Conservation (phyloP, 2,329 filamentous ascomycete species). For the Gremmenia infestans region DNA sequence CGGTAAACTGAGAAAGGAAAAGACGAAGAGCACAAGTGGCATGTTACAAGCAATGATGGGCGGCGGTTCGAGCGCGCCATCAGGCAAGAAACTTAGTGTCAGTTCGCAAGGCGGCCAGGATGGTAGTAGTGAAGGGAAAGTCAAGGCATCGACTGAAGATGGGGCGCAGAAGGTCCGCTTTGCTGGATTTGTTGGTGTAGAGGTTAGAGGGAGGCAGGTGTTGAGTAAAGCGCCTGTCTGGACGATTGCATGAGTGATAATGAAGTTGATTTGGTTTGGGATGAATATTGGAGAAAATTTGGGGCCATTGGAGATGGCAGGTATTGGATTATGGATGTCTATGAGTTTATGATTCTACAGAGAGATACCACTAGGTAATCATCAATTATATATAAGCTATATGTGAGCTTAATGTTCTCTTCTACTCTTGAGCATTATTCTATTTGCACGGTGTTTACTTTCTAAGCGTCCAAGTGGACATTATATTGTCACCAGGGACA, state of each 20-base stretch:
- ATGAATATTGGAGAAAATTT: neutral
- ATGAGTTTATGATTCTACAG: constrained; percentile 11
- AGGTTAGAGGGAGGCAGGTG: constrained; percentile 71
- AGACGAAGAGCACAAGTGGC: constrained; percentile 25
- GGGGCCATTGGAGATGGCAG: neutral
- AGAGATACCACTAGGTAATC: constrained; percentile 10
- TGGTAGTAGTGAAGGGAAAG: constrained; percentile 17
- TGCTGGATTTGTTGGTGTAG: constrained; percentile 68
- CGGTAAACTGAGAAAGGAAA: constrained; percentile 27
- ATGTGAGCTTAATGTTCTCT: neutral
- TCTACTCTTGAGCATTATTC: neutral
- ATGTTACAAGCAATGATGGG: constrained; percentile 35
- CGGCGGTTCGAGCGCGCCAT: constrained; percentile 3
- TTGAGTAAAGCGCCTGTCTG: constrained; percentile 73
- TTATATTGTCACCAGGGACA: no score
- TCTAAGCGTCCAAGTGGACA: neutral
- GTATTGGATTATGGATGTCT: neutral
- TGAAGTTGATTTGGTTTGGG: neutral
- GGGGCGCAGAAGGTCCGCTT: constrained; percentile 57
- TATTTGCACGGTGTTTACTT: neutral
- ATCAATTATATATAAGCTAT: neutral
- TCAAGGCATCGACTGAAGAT: constrained; percentile 27
- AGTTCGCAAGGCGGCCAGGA: constrained; percentile 8
- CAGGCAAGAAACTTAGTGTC: constrained; percentile 6
- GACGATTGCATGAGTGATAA: constrained; percentile 39